Conservation (phyloP, 116 monocot species). For the Dioscorea cayenensis region DNA sequence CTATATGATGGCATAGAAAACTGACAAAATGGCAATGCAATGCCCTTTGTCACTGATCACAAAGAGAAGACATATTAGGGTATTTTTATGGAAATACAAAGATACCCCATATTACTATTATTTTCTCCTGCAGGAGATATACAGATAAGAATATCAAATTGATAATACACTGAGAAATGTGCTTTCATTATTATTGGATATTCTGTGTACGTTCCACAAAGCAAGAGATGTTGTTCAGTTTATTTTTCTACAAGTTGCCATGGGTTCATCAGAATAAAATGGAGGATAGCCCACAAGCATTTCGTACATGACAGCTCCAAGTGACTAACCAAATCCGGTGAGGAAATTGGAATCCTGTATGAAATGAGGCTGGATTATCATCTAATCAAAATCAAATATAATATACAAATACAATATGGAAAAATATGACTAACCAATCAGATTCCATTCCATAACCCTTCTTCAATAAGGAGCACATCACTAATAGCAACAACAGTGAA, state of each 20-base stretch:
- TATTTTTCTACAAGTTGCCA: slow-evolving; percentile 93
- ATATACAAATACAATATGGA: not conserved
- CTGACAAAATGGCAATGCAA: no score
- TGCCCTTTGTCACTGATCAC: no score
- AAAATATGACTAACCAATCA: slow-evolving; percentile 61
- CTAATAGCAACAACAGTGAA: not conserved
- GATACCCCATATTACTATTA: not conserved
- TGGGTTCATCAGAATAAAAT: slow-evolving; percentile 97
- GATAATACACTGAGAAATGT: not conserved
- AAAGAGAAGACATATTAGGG: no score
- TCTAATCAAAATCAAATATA: not conserved
- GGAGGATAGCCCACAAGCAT: slow-evolving; percentile 98
- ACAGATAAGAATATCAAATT: not conserved
- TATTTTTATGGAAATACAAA: no score
- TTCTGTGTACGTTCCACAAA: not conserved
- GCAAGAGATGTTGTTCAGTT: not conserved
- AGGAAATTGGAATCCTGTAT: no score
- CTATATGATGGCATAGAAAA: not conserved
- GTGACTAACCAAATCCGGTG: no score
- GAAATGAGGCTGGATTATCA: slow-evolving; percentile 6
- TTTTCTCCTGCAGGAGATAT: not conserved
- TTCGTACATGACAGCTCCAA: slow-evolving; percentile 96
- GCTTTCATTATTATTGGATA: not conserved
- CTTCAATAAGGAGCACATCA: slow-evolving; percentile 68
- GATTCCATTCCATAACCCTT: slow-evolving; percentile 97